These are phyloP conservation scores for Hura crepitans DNA, from an alignment of 441 rosid genomes.

Conservation along the genomic window DNA sequence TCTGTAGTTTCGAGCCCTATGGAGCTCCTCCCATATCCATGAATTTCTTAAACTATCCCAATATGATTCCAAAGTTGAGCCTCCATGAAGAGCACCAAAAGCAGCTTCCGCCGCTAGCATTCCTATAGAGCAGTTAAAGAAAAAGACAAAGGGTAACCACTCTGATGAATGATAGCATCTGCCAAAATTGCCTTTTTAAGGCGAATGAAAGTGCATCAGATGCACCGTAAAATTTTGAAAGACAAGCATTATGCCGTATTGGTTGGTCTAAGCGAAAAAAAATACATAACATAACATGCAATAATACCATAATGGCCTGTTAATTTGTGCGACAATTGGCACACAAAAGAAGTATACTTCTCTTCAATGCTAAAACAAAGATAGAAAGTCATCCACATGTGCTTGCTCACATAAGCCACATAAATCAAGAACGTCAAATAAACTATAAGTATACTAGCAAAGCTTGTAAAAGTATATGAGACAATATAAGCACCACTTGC, in stretches of 20 bases:
- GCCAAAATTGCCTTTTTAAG: background rate
- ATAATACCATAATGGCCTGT: background rate
- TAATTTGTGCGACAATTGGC: background rate
- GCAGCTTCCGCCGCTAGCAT: conserved; percentile 96
- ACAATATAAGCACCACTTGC: background rate
- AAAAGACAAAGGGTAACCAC: conserved; percentile 3
- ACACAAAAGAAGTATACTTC: background rate
- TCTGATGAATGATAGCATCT: background rate
- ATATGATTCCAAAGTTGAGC: conserved; percentile 56
- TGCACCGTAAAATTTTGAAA: background rate
- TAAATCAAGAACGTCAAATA: background rate
- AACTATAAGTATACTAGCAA: no score
- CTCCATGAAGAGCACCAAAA: conserved; percentile 59
- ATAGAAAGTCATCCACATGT: background rate
- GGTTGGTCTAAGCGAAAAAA: background rate
- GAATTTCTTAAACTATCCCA: conserved; percentile 69
- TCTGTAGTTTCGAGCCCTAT: conserved; percentile 70
- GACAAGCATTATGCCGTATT: no score
- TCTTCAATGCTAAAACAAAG: background rate
- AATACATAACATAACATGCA: background rate
- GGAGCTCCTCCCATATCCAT: conserved; percentile 96
- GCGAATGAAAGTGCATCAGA: background rate
- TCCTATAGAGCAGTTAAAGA: conserved; percentile 38
- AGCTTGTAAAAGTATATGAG: background rate
- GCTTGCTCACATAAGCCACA: background rate